A percentile compares a stretch with the other conserved stretches of the same genome.
Evolutionary conservation across 371 early-diverging fungal genomes (phyloP).

Genomic region (Zopfochytrium polystomum): DNA sequence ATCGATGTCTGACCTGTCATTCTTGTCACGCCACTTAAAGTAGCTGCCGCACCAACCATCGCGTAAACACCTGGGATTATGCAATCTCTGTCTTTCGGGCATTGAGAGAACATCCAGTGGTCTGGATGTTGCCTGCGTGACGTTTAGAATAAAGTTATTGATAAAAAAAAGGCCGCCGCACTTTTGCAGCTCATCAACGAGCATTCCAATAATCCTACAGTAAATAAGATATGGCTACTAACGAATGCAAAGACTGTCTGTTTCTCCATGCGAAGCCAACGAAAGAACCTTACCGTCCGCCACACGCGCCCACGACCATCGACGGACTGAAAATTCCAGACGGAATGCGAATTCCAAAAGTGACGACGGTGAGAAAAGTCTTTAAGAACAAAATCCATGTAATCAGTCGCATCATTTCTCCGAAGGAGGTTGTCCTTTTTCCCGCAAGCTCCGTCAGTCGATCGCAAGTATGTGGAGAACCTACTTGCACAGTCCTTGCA

Average conservation of each 20-base stretch:
- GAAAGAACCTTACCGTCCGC: no score
- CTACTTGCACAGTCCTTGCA: conserved; percentile 28
- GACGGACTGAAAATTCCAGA: conserved; percentile 91
- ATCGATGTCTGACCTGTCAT: no score
- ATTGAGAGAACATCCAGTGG: conserved; percentile 10
- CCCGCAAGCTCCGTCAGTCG: no score
- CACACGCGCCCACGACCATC: conserved; percentile 86
- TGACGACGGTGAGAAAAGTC: conserved; percentile 25
- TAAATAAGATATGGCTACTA: no score
- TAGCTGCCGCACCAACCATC: conserved; percentile 91
- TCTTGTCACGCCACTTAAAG: conserved; percentile 86
- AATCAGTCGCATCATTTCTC: no score
- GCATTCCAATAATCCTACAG: conserved; percentile 75
- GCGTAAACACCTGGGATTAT: conserved; percentile 93
- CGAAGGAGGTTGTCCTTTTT: no score
- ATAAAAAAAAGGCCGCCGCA: neutral
- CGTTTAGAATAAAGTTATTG: neutral
- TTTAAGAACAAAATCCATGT: conserved; percentile 31
- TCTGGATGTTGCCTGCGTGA: conserved; percentile 19
- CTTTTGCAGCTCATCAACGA: conserved; percentile 37
- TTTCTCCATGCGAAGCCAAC: no score
- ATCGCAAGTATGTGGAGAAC: no score
- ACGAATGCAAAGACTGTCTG: no score
- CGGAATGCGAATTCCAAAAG: conserved; percentile 58
- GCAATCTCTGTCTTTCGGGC: conserved; percentile 48